Conservation (phyloP, 495 filamentous ascomycete genomes). For the Symbiotaphrina buchneri region DNA sequence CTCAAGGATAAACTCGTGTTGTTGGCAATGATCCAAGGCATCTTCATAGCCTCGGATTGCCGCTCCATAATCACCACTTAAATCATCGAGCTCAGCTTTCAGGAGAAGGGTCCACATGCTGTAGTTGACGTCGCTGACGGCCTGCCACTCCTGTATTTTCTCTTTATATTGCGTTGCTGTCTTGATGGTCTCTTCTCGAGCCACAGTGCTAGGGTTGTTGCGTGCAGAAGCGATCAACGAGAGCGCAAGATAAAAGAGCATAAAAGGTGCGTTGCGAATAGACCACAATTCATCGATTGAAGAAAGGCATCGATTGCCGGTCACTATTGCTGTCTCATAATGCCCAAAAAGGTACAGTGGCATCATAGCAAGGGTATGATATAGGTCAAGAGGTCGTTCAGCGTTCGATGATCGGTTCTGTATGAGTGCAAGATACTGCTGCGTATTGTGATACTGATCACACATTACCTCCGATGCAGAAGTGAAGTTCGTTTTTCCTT, state of each 20-base stretch:
- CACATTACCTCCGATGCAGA: slow-evolving; percentile 36
- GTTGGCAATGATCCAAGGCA: slow-evolving; percentile 56
- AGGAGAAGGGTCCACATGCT: slow-evolving; percentile 51
- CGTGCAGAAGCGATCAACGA: slow-evolving; percentile 39
- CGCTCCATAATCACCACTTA: slow-evolving; percentile 33
- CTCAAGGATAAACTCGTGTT: slow-evolving; percentile 56
- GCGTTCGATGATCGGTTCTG: slow-evolving; percentile 25
- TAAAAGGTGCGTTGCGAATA: slow-evolving; percentile 37
- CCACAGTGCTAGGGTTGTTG: slow-evolving; percentile 23
- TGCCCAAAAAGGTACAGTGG: slow-evolving; percentile 58
- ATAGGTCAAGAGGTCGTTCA: slow-evolving; percentile 32
- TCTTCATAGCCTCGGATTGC: slow-evolving; percentile 49
- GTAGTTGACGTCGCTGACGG: slow-evolving; percentile 58
- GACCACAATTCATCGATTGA: slow-evolving; percentile 46
- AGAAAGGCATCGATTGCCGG: slow-evolving; percentile 37
- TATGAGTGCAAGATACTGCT: slow-evolving; percentile 36
- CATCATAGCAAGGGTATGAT: slow-evolving; percentile 49
- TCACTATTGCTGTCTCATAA: slow-evolving; percentile 39
- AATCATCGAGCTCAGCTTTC: slow-evolving; percentile 48
- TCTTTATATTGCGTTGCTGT: slow-evolving; percentile 21
- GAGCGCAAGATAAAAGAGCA: slow-evolving; percentile 47
- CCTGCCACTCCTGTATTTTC: slow-evolving; percentile 44
- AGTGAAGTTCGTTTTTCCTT: slow-evolving; percentile 53
- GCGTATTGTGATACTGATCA: slow-evolving; percentile 44
- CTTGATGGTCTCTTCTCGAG: slow-evolving; percentile 27